Conservation (phyloP, 805 yeast species). For the Metschnikowia cerradonensis region DNA sequence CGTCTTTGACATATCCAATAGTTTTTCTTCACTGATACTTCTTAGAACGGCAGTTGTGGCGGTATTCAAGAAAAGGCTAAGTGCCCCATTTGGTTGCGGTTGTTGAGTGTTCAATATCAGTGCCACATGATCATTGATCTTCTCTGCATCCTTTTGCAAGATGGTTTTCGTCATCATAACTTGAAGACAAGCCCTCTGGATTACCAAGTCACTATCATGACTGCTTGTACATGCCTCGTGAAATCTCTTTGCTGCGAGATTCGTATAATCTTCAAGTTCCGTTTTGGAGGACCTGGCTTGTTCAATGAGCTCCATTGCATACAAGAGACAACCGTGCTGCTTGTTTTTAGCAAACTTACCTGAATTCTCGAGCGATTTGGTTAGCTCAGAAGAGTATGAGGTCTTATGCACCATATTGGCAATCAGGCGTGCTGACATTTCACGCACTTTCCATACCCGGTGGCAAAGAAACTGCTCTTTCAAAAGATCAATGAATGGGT, state of each 20-base stretch:
- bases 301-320: slow-evolving; percentile 9
- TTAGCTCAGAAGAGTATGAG: slow-evolving; percentile 16
- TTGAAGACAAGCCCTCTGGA: slow-evolving; percentile 9
- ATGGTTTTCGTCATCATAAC: background rate
- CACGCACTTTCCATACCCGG: slow-evolving; percentile 78
- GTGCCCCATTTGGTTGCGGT: slow-evolving; percentile 9
- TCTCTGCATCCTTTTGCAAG: background rate
- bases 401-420: slow-evolving; percentile 40
- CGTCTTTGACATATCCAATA: background rate
- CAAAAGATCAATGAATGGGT: slow-evolving; percentile 43
- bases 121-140: background rate
- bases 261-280: slow-evolving; percentile 19
- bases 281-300: slow-evolving; percentile 7
- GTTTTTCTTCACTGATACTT: slow-evolving; percentile 14
- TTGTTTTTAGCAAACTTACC: slow-evolving; percentile 1
- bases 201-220: background rate
- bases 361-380: slow-evolving; percentile 19
- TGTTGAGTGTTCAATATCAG: background rate
- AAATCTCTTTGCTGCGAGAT: slow-evolving; percentile 17
- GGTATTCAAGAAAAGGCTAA: slow-evolving; percentile 32
- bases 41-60: slow-evolving; percentile 18
- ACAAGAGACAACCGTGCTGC: slow-evolving; percentile 11
- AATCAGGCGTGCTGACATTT: slow-evolving; percentile 73
- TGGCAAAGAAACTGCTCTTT: slow-evolving; percentile 40
- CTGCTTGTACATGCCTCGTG: slow-evolving; percentile 33